Percentiles rank a stretch among this genome's conserved stretches.
Evolutionary conservation across 164 flowering plant genomes (phyloP).

Genomic region (Warburgia ugandensis): DNA sequence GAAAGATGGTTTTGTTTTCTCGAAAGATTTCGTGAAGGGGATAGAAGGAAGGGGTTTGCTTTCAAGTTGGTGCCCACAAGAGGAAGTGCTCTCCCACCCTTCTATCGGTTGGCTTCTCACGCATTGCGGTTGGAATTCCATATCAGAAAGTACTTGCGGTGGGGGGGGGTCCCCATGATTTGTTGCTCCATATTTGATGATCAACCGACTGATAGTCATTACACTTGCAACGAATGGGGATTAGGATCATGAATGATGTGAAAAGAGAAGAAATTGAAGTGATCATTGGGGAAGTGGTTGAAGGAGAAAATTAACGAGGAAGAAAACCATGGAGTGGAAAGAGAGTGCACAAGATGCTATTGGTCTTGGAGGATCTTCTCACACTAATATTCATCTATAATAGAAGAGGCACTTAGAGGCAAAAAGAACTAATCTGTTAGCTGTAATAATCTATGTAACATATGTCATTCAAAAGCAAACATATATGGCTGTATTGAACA

Average conservation of each 20-base stretch:
- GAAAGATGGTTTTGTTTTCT: neutral
- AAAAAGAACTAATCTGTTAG: too few relatives aligned
- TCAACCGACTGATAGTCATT: too few relatives aligned
- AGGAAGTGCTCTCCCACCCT: conserved; percentile 2
- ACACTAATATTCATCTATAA: neutral
- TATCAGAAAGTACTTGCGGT: neutral
- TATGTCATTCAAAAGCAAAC: too few relatives aligned
- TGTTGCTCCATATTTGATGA: neutral
- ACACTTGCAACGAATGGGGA: neutral
- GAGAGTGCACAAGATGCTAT: neutral
- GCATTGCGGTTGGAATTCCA: neutral
- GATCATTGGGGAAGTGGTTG: neutral
- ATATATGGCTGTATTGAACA: too few relatives aligned
- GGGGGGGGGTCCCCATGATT: neutral
- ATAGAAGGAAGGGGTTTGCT: neutral
- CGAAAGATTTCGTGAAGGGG: neutral
- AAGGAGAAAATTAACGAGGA: conserved; percentile 1
- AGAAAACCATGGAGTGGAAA: neutral
- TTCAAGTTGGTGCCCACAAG: neutral
- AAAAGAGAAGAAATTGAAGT: neutral
- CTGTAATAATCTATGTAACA: too few relatives aligned
- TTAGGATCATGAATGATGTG: neutral
- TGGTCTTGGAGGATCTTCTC: neutral
- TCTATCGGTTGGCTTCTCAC: neutral
- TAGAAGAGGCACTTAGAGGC: too few relatives aligned